A percentile compares a stretch with the other conserved stretches of the same genome.
Conservation (phyloP, 257 asterid species). For the Coffea canephora region DNA sequence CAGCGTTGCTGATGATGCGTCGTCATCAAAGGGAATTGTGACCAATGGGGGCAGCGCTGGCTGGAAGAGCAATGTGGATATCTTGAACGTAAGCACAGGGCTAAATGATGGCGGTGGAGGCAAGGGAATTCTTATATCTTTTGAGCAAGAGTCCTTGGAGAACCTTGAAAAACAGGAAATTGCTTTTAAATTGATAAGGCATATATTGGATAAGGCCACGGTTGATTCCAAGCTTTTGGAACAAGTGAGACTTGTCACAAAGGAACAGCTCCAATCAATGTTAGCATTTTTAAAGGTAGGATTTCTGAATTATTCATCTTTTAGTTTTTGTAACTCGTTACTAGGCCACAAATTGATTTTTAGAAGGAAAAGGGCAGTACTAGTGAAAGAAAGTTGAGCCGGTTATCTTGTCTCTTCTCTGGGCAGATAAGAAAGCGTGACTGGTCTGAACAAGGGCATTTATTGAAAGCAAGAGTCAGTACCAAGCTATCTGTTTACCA, state of each 20-base stretch:
- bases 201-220: conserved; percentile 51
- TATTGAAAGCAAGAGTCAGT: conserved; percentile 74
- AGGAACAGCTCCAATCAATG: conserved; percentile 75
- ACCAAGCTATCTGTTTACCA: conserved; percentile 80
- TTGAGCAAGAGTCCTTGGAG: conserved; percentile 75
- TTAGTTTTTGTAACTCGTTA: conserved; percentile 1
- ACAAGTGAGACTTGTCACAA: conserved; percentile 72
- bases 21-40: conserved; percentile 23
- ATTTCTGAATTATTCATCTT: background rate
- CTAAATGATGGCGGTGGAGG: conserved; percentile 42
- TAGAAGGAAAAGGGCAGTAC: conserved; percentile 10
- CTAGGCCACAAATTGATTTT: conserved; percentile 3
- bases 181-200: conserved; percentile 64
- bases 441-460: conserved; percentile 94
- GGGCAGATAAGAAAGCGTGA: conserved; percentile 84
- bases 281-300: conserved; percentile 72
- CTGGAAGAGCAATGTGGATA: conserved; percentile 70
- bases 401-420: conserved; percentile 23
- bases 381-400: conserved; percentile 19
- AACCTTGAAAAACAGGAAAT: conserved; percentile 76
- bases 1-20: conserved; percentile 25
- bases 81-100: conserved; percentile 40
- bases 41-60: conserved; percentile 40
- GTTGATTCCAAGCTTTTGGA: conserved; percentile 67
- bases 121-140: conserved; percentile 46